Evolutionary conservation across 2,329 filamentous ascomycete species (phyloP).

Genomic region (Xylariaceae sp.): DNA sequence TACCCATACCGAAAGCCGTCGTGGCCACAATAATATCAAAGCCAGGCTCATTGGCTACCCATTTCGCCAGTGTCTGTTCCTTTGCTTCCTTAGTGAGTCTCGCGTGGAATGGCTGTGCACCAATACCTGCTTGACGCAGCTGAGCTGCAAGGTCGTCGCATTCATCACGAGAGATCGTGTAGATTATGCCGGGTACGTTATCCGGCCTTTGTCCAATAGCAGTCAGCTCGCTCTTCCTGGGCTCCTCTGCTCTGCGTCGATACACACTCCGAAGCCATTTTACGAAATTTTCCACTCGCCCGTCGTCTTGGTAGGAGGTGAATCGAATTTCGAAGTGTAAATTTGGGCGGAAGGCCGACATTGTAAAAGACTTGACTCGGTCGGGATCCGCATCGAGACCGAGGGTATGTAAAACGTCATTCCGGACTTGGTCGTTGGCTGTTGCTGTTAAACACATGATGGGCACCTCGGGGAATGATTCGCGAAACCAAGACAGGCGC

Average conservation of each 20-base stretch:
- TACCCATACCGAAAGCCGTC: conserved; percentile 96
- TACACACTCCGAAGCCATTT: conserved; percentile 74
- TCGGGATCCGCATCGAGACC: conserved; percentile 59
- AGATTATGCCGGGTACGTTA: conserved; percentile 74
- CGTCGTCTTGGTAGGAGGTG: conserved; percentile 71
- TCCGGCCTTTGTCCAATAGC: conserved; percentile 53
- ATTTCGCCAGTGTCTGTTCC: conserved; percentile 66
- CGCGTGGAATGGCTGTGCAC: conserved; percentile 71
- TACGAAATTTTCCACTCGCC: conserved; percentile 70
- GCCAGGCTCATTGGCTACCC: conserved; percentile 69
- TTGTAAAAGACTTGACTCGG: conserved; percentile 71
- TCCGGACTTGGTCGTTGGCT: conserved; percentile 74
- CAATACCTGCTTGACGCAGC: conserved; percentile 66
- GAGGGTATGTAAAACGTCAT: conserved; percentile 78
- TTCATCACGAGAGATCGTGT: conserved; percentile 71
- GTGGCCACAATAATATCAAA: conserved; percentile 95
- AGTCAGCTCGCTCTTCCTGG: conserved; percentile 58
- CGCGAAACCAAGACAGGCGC: conserved; percentile 79
- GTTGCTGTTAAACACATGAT: conserved; percentile 93
- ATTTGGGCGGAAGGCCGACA: conserved; percentile 80
- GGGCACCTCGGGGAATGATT: conserved; percentile 77
- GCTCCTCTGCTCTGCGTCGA: conserved; percentile 59
- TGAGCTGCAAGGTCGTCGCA: conserved; percentile 68
- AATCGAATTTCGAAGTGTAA: conserved; percentile 89
- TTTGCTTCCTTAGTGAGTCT: conserved; percentile 66